phyloP scores from a whole-genome alignment of 2,329 filamentous ascomycete genomes.

The Beauveria brongniartii region DNA sequence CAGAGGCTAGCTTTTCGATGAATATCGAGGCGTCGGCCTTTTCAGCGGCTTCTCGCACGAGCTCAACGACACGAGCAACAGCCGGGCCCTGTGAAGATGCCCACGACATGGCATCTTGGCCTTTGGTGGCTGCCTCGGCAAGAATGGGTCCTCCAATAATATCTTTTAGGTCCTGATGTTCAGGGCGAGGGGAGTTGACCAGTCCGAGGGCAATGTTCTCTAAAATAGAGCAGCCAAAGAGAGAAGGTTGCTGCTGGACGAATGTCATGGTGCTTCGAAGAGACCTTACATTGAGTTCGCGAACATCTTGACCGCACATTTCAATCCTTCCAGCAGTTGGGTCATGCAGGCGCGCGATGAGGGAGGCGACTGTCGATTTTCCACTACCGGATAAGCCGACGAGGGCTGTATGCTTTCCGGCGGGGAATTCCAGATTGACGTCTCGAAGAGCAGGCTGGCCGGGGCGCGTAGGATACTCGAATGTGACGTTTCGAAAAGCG shows the following conservation, averaged over 20 bases:
- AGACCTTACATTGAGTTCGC: conserved; percentile 26
- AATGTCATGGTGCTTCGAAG: conserved; percentile 24
- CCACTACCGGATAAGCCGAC: conserved; percentile 43
- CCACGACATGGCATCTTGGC: conserved; percentile 17
- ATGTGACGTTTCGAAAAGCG: conserved; percentile 25
- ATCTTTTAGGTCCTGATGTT: conserved; percentile 25
- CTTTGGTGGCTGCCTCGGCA: conserved; percentile 30
- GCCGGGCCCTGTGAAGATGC: conserved; percentile 15
- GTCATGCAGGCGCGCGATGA: conserved; percentile 37
- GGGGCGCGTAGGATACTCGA: conserved; percentile 28
- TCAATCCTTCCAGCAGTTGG: conserved; percentile 30
- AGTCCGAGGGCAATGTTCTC: conserved; percentile 37
- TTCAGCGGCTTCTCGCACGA: conserved; percentile 38
- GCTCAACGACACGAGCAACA: conserved; percentile 34
- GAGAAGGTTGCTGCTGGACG: conserved; percentile 26
- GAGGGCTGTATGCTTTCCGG: conserved; percentile 37
- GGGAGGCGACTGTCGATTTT: conserved; percentile 35
- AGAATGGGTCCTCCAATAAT: conserved; percentile 35
- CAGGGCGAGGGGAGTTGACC: conserved; percentile 23
- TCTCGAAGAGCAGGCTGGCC: conserved; percentile 27
- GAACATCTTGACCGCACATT: conserved; percentile 28
- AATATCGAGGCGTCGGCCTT: conserved; percentile 48
- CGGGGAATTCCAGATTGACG: conserved; percentile 25
- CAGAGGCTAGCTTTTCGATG: conserved; percentile 39
- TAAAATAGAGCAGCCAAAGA: conserved; percentile 28